Base-by-base conservation (phyloP, 768 basidiomycete genomes). In the Naganishia friedmannii region DNA sequence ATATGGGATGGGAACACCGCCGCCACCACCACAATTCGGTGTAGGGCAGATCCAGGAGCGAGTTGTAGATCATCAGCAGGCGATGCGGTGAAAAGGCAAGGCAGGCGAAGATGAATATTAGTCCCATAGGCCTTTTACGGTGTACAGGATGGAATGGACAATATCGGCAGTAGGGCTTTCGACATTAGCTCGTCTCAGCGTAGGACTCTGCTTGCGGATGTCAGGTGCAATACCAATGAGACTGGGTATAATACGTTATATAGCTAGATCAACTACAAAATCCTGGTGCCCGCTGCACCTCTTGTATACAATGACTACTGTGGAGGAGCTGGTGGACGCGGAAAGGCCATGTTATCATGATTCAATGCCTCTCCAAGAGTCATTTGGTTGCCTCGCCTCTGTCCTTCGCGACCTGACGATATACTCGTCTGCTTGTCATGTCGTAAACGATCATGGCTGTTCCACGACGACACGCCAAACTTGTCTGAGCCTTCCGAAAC, bases 281-380 rank as follows among this genome's bases (percentile, higher is more conserved):
- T 23, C 28, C n/a, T n/a, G n/a, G 4, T 23, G 54, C 12, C 7
- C 54, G 15, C 19, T 2, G 15, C 31, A 17, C 19, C 28, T 26
- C 4, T 8, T 17, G 8, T 31, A 28, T 8, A 5, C 1, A 28
- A 15, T 19, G 19, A n/a, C 29, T 39, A 57, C 26, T 23, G 29
- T 34, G 57, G 12, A 45, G 42, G 63, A 19, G 42, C 42, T 15
- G 42, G 42, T 42, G 42, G 42, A 2, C 2, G 42, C 15, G 45
- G 42, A 29, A 29, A 46, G 23, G 45, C 26, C 26, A n/a, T n/a
- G n/a, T 45, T 29, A 39, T 66, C 65, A n/a, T 66, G 29, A 10
- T 53, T 66, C 19, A 66, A 39, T 15, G 65, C 65, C n/a, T 66
- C 65, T 8, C 46, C 65, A 9, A 66, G 42, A 4, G 65, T 53